Conservation (phyloP, 768 basidiomycete genomes). For the Steccherinum ochraceum region DNA sequence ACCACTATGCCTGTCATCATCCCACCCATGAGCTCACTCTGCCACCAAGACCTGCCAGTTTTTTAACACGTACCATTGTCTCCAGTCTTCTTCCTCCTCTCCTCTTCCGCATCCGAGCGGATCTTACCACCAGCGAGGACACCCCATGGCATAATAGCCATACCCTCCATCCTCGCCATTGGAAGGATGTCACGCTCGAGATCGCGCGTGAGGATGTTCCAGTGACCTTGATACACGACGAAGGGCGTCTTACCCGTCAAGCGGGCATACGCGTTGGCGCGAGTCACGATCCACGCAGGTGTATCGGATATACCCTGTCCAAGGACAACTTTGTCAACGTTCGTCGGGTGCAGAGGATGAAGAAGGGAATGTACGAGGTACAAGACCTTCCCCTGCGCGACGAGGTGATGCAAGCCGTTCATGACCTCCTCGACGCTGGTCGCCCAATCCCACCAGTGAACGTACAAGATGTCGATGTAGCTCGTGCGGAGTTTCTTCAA, state of each 20-base stretch:
- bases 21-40: conserved; percentile 34
- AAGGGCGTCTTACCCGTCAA: conserved; percentile 33
- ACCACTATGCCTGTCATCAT: conserved; percentile 33
- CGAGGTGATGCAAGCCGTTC: conserved; percentile 28
- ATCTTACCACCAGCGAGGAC: conserved; percentile 33
- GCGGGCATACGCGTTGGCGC: conserved; percentile 30
- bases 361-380: too few relatives aligned
- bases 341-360: too few relatives aligned
- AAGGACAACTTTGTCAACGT: too few relatives aligned
- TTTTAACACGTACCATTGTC: conserved; percentile 34
- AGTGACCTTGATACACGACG: conserved; percentile 31
- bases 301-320: conserved; percentile 21
- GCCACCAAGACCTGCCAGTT: conserved; percentile 44
- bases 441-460: conserved; percentile 33
- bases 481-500: conserved; percentile 32
- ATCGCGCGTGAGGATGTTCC: conserved; percentile 25
- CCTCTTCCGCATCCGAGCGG: conserved; percentile 30
- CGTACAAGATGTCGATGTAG: conserved; percentile 37
- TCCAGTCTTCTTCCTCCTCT: conserved; percentile 17
- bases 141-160: conserved; percentile 35
- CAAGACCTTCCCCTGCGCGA: conserved; percentile 30
- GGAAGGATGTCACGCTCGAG: conserved; percentile 36
- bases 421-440: conserved; percentile 33
- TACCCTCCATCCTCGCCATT: conserved; percentile 15
- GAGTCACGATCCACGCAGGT: conserved; percentile 28